Percentiles rank a stretch among this genome's conserved stretches.
Evolutionary conservation across 2,329 filamentous ascomycete species (phyloP).

Genomic region (Colletotrichum somersetense): DNA sequence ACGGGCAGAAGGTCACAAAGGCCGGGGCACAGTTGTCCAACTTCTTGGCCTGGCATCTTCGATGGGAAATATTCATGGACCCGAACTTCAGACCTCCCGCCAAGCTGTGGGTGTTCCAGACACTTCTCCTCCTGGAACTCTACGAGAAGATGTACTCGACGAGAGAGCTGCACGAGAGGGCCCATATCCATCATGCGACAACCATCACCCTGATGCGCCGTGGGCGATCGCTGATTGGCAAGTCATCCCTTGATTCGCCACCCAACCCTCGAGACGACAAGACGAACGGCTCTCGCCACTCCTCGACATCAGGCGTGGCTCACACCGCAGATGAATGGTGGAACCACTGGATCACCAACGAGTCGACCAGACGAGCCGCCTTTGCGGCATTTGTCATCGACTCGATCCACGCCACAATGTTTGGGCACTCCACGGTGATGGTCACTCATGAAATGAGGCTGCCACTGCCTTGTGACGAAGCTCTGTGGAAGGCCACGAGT

Average conservation of each 20-base stretch:
- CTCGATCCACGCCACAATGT: slow-evolving; percentile 97
- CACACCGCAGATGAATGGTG: slow-evolving; percentile 90
- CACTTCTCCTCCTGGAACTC: slow-evolving; percentile 86
- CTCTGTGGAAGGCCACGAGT: slow-evolving; percentile 90
- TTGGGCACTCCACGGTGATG: slow-evolving; percentile 97
- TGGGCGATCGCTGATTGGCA: slow-evolving; percentile 89
- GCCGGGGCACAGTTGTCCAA: slow-evolving; percentile 87
- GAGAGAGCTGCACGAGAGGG: slow-evolving; percentile 89
- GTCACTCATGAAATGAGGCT: slow-evolving; percentile 95
- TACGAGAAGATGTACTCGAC: slow-evolving; percentile 99
- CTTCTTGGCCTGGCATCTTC: slow-evolving; percentile 91
- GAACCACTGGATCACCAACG: slow-evolving; percentile 95
- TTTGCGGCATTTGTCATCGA: slow-evolving; percentile 97
- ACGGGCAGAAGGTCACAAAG: slow-evolving; percentile 79
- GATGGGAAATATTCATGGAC: slow-evolving; percentile 96
- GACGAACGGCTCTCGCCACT: slow-evolving; percentile 68
- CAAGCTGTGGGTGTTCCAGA: slow-evolving; percentile 96
- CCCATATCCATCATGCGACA: slow-evolving; percentile 96
- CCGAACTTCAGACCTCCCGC: slow-evolving; percentile 90
- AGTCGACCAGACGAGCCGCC: slow-evolving; percentile 88
- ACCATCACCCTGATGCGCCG: slow-evolving; percentile 95
- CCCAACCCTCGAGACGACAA: slow-evolving; percentile 76
- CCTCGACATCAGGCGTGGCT: slow-evolving; percentile 69
- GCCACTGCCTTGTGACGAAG: slow-evolving; percentile 91
- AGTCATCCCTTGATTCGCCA: slow-evolving; percentile 86